Percentiles rank a stretch among this genome's conserved stretches.
Evolutionary conservation across 177 flowering plant species (phyloP).

Genomic region (Vitis hybrid): DNA sequence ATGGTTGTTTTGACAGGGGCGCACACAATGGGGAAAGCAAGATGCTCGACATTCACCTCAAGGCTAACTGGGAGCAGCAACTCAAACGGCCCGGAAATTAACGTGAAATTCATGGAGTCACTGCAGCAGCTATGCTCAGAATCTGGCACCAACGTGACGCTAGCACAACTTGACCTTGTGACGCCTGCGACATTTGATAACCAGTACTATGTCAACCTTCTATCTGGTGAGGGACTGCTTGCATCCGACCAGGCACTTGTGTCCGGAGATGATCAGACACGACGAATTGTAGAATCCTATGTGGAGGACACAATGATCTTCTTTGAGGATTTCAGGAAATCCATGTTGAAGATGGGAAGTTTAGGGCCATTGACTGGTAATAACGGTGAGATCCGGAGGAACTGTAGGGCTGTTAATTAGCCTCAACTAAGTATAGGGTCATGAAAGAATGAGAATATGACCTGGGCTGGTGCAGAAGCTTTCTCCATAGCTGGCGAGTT

Average conservation of each 20-base stretch:
- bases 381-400: constrained; percentile 53
- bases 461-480: too few species aligned
- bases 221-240: constrained; percentile 67
- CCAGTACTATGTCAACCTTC: constrained; percentile 70
- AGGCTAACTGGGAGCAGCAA: constrained; percentile 26
- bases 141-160: constrained; percentile 23
- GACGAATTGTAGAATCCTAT: constrained; percentile 40
- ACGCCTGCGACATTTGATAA: constrained; percentile 77
- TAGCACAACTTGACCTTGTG: constrained; percentile 60
- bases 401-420: constrained; percentile 47
- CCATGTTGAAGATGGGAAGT: constrained; percentile 77
- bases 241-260: constrained; percentile 62
- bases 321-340: constrained; percentile 52
- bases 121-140: constrained; percentile 58
- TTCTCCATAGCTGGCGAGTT: too few species aligned
- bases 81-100: constrained; percentile 22
- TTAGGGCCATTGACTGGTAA: constrained; percentile 28
- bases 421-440: neutral
- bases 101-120: constrained; percentile 47
- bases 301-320: constrained; percentile 35
- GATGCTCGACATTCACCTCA: constrained; percentile 58
- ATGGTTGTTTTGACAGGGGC: constrained; percentile 43
- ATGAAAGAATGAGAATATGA: neutral
- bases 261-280: constrained; percentile 28
- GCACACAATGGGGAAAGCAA: constrained; percentile 81